Conservation (phyloP, 345 rosid species). For the Zanthoxylum bungeanum region DNA sequence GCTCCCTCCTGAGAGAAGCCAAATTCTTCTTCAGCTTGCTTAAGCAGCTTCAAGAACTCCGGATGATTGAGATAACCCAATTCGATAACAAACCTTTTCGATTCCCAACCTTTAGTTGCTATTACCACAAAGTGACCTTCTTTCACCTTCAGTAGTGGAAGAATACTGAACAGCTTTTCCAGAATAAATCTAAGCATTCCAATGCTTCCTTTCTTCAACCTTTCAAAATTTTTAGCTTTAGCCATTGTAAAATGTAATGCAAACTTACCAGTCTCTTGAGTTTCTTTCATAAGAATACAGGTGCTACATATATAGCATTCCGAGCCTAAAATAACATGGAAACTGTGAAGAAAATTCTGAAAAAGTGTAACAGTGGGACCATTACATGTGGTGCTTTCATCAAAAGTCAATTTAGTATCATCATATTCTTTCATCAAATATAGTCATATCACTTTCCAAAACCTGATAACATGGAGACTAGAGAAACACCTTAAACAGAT, state of each 20-base stretch:
- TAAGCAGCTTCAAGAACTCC: slow-evolving; percentile 27
- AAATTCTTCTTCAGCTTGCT: slow-evolving; percentile 33
- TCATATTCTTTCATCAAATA: slow-evolving; percentile 1
- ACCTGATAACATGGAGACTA: background rate
- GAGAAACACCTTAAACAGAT: background rate
- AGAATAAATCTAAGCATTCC: slow-evolving; percentile 14
- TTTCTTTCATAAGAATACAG: background rate
- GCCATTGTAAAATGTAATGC: slow-evolving; percentile 5
- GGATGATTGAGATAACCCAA: slow-evolving; percentile 29
- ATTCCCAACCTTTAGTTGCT: slow-evolving; percentile 30
- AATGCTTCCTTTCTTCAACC: slow-evolving; percentile 15
- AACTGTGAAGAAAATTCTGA: slow-evolving; percentile 3
- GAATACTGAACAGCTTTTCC: slow-evolving; percentile 26
- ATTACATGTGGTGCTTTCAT: slow-evolving; percentile 4
- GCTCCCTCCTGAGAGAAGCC: slow-evolving; percentile 30
- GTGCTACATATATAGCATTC: background rate
- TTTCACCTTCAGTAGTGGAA: slow-evolving; percentile 26
- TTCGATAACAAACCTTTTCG: slow-evolving; percentile 27
- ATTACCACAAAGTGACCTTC: slow-evolving; percentile 48
- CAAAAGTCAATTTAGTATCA: slow-evolving; percentile 1
- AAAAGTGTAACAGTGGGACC: slow-evolving; percentile 15
- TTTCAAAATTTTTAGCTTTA: slow-evolving; percentile 7
- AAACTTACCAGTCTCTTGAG: background rate
- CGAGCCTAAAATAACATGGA: background rate
- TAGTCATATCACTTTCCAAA: background rate